Conservation (phyloP, 2,329 filamentous ascomycete species). For the Cryphonectria naterciae region DNA sequence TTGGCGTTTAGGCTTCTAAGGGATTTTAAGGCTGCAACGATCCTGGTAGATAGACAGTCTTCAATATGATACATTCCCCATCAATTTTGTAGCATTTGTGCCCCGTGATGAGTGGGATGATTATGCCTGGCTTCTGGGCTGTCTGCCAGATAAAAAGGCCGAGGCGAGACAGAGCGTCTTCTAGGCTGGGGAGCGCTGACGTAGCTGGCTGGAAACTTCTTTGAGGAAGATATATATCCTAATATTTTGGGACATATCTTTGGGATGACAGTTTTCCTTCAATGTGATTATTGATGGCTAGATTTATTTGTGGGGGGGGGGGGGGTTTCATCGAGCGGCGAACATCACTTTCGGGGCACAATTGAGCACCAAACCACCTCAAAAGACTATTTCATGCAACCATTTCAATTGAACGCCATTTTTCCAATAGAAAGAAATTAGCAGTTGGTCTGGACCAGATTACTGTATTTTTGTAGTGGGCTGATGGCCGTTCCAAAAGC, state of each 20-base stretch:
- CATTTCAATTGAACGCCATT: neutral
- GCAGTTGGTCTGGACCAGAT: neutral
- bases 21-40: neutral
- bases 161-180: neutral
- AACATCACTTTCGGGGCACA: neutral
- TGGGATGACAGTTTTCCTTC: neutral
- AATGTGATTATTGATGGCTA: no score
- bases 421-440: neutral
- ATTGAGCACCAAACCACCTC: neutral
- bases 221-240: no score
- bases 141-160: neutral
- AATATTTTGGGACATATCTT: neutral
- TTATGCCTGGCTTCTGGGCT: neutral
- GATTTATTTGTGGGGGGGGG: no score
- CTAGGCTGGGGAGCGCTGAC: neutral
- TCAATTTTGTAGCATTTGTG: neutral
- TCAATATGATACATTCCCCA: neutral
- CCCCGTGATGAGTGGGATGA: neutral
- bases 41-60: neutral
- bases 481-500: neutral
- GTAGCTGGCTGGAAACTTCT: neutral
- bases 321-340: neutral
- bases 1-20: slow-evolving; percentile 1
- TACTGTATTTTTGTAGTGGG: neutral
- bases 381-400: neutral